phyloP scores from a whole-genome alignment of 176 grass and related monocot genomes.

The Secale cereale region DNA sequence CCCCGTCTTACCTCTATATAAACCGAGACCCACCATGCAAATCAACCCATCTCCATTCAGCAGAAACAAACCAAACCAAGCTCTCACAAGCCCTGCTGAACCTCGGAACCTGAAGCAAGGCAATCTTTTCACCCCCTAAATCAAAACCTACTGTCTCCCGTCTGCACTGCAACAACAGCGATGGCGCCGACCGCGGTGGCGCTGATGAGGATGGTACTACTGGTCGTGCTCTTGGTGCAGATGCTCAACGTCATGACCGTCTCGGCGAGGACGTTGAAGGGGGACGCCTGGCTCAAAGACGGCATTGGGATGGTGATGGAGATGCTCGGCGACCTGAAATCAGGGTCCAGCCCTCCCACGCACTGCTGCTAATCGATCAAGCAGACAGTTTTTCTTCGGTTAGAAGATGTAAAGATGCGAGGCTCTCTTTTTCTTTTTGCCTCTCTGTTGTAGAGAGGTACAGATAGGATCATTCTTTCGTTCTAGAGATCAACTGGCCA shows the following conservation, averaged over 20 bases:
- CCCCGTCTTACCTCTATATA: conserved; percentile 11
- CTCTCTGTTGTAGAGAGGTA: too few species aligned
- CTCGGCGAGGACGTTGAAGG: conserved; percentile 20
- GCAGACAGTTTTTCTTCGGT: not conserved
- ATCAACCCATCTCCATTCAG: not conserved
- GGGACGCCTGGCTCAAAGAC: not conserved
- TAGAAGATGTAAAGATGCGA: not conserved
- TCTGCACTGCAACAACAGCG: not conserved
- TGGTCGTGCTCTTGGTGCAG: conserved; percentile 21
- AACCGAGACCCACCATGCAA: not conserved
- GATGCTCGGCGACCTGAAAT: conserved; percentile 16
- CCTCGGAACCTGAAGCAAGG: not conserved
- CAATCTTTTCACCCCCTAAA: not conserved
- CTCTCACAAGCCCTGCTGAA: not conserved
- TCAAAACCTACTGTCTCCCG: not conserved
- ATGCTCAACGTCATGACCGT: not conserved
- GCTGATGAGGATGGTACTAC: not conserved
- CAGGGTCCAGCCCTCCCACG: not conserved
- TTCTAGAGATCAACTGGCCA: not conserved
- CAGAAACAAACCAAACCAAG: not conserved
- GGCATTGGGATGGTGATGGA: conserved; percentile 24
- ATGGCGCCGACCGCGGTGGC: not conserved
- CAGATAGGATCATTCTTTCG: conserved; percentile 8
- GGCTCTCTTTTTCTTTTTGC: not conserved
- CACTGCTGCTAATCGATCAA: conserved; percentile 23